Evolutionary conservation across 2,329 filamentous ascomycete species (phyloP), one percentile per base, ranked within the genome.

Genomic region (Colletotrichum lindemuthianum): DNA sequence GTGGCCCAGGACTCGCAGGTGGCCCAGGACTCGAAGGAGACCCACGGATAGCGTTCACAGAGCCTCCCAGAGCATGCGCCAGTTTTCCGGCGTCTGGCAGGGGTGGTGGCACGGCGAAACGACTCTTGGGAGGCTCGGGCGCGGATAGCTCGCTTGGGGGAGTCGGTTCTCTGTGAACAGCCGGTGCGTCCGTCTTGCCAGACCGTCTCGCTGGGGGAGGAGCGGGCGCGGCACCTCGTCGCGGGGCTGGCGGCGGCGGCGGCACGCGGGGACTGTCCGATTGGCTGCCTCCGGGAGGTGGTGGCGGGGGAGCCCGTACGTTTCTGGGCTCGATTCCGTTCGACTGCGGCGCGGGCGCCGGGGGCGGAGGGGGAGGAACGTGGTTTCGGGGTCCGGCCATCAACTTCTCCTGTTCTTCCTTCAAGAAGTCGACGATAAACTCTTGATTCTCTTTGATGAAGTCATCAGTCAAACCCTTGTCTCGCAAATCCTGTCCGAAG

Each of bases 11-110:
- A 43, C 64, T 68, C 44, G 59, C 58, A 9, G 51, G 24, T 24
- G 24, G 51, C 32, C 63, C 89, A 36, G 88, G 82, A 43, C 64
- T 68, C 44, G 59, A 51, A 9, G 51, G 24, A 4, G 24, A 45
- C 32, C 63, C 63, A 8, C 63, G 63, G 24, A 67, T 52, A 24
- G 59, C 52, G 81, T 81, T 9, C 81, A 65, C 52, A 7, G 83
- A 59, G 70, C 73, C 12, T 74, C 77, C 72, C 69, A 80, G 45
- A 76, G 72, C 81, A 78, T 89, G 84, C 4, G 91, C 93, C 73
- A 88, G 96, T 77, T 92, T 97, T 41, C 96, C 96, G 63, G 96
- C 96, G 76, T 97, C 94, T 59, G 92, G 88, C 65, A 98, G 79
- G 2, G 95, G 92, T 39, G 96, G 96, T 49, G 96, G 96, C 8